phyloP scores from a whole-genome alignment of 1,139 yeast genomes.

The Debaryomyces fabryi region DNA sequence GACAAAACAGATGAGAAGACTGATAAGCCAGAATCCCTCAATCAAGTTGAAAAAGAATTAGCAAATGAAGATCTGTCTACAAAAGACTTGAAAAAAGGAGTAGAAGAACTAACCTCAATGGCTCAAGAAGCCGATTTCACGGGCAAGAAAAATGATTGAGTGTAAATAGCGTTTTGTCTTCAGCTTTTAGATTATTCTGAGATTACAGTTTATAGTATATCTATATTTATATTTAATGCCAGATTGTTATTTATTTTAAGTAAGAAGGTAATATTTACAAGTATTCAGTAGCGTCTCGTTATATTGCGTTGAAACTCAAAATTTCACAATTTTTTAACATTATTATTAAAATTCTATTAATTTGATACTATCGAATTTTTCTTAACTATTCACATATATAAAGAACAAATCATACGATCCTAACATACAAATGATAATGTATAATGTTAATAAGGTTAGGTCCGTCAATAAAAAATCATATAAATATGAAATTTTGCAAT shows the following conservation, averaged over 20 bases:
- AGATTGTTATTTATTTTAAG: neutral
- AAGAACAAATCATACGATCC: neutral
- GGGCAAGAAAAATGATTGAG: constrained; percentile 5
- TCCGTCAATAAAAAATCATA: neutral
- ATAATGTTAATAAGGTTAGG: neutral
- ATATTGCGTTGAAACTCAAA: too few species aligned
- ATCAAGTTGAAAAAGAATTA: constrained; percentile 13
- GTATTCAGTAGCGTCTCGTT: too few species aligned
- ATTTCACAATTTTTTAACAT: too few species aligned
- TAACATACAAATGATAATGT: neutral
- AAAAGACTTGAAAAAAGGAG: neutral
- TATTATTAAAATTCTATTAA: too few species aligned
- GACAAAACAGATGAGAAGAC: constrained; percentile 15
- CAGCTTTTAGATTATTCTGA: neutral
- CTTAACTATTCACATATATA: neutral
- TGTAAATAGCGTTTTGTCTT: constrained; percentile 1
- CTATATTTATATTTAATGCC: neutral
- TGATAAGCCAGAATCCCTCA: constrained; percentile 14
- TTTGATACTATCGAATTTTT: too few species aligned
- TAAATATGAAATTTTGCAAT: neutral
- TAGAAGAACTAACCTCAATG: neutral
- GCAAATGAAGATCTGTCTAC: constrained; percentile 10
- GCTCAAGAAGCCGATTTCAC: neutral
- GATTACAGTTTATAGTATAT: neutral
- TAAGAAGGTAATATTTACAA: neutral